Evolutionary conservation across 495 filamentous ascomycete species (phyloP).

Genomic region (Penicillium nucicola): DNA sequence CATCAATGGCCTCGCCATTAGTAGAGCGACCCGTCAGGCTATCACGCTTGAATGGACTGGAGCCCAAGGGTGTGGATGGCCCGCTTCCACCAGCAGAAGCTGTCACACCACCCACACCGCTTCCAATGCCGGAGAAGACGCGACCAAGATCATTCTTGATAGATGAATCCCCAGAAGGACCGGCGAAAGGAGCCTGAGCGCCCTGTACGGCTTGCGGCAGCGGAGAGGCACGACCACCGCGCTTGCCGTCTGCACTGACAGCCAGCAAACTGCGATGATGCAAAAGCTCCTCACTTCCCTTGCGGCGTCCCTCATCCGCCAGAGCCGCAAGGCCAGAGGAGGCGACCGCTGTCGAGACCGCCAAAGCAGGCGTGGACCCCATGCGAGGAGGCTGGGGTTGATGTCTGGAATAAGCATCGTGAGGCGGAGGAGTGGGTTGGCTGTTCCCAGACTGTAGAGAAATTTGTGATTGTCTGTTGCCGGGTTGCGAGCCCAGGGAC

Average conservation of each 20-base stretch:
- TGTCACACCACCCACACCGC: slow-evolving; percentile 67
- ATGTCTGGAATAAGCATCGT: slow-evolving; percentile 32
- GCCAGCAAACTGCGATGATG: slow-evolving; percentile 46
- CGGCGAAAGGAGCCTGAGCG: slow-evolving; percentile 73
- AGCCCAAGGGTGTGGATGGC: slow-evolving; percentile 51
- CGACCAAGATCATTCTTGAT: slow-evolving; percentile 91
- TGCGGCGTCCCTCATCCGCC: slow-evolving; percentile 39
- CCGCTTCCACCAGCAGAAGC: slow-evolving; percentile 52
- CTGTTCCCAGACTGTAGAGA: slow-evolving; percentile 35
- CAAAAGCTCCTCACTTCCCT: slow-evolving; percentile 58
- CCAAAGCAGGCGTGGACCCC: slow-evolving; percentile 15
- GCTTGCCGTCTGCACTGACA: slow-evolving; percentile 42
- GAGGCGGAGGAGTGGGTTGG: slow-evolving; percentile 34
- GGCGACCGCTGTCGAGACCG: slow-evolving; percentile 17
- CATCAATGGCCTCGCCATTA: slow-evolving; percentile 36
- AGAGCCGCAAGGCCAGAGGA: slow-evolving; percentile 24
- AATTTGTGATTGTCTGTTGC: slow-evolving; percentile 26
- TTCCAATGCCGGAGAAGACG: slow-evolving; percentile 89
- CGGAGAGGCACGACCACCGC: slow-evolving; percentile 63
- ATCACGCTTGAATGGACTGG: slow-evolving; percentile 54
- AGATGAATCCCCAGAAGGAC: slow-evolving; percentile 71
- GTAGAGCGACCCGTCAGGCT: slow-evolving; percentile 33
- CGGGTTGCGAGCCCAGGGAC: slow-evolving; percentile 41
- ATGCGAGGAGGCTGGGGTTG: slow-evolving; percentile 32
- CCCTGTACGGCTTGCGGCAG: slow-evolving; percentile 91